Percentiles rank a stretch among this genome's conserved stretches.
Conservation (phyloP, 1,139 yeast species). For the Magnusiomyces sp. region DNA sequence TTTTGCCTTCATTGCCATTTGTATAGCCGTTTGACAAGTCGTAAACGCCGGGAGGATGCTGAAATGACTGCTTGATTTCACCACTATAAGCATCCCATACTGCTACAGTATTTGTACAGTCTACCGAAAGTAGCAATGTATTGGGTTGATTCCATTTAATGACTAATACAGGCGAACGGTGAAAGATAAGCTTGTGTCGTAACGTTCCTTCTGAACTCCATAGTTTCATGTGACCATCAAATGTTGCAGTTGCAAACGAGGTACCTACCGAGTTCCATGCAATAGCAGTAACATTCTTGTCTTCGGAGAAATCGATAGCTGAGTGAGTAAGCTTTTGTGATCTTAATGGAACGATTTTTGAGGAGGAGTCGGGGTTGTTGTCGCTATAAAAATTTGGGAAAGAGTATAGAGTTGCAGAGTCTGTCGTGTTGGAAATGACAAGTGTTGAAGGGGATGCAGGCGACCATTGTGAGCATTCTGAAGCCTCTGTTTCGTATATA, state of each 20-base stretch:
- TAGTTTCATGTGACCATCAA: constrained; percentile 28
- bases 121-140: constrained; percentile 36
- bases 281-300: constrained; percentile 25
- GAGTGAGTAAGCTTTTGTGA: constrained; percentile 9
- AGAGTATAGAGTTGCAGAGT: constrained; percentile 9
- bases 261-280: constrained; percentile 28
- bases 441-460: constrained; percentile 17
- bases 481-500: constrained; percentile 12
- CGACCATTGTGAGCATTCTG: constrained; percentile 22
- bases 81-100: constrained; percentile 51
- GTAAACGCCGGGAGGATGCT: constrained; percentile 4
- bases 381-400: constrained; percentile 8
- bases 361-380: constrained; percentile 2
- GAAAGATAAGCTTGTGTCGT: constrained; percentile 49
- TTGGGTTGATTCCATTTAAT: constrained; percentile 45
- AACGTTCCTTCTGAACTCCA: constrained; percentile 34
- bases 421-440: constrained; percentile 17
- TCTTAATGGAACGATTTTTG: constrained; percentile 3
- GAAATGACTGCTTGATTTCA: constrained; percentile 30
- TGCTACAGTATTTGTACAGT: constrained; percentile 36
- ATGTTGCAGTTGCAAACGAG: constrained; percentile 27
- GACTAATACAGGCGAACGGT: constrained; percentile 44
- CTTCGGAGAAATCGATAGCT: constrained; percentile 14
- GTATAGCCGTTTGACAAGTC: no score
- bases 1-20: constrained; percentile 2